Base-by-base conservation (phyloP, 2,329 filamentous ascomycete species). In the Daldinia sp. region DNA sequence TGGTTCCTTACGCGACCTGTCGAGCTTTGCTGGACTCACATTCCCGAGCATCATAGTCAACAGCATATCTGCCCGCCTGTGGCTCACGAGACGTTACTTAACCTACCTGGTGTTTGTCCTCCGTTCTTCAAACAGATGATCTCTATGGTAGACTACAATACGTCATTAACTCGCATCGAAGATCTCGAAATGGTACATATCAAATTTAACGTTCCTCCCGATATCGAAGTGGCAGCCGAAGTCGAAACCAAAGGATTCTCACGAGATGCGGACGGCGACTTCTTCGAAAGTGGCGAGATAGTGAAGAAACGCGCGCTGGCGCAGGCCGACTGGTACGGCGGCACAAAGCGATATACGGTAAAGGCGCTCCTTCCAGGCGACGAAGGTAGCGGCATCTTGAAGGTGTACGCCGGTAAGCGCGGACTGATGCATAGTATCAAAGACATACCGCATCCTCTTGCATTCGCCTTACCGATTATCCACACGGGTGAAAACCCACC, bases 381-480 rank as follows among this genome's bases (percentile, higher is more conserved):
- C 73, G 95, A 98, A 81, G 94, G 94, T 12, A 91, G 93, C 46
- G 96, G 93, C 46, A 88, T 92, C 12, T 83, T 99, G 65, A 98
- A 97, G 79, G 85, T 99, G 39, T 99, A 98, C 79, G 95, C 94
- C 12, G 96, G 97, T 67, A 96, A 94, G 79, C 90, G 94, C 70
- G 97, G 97, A 0, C 85, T 99, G 61, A 98, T 98, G 94, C 96
- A 98, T 81, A 97, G 93, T 71, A 95, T 96, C 83, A 96, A 96
- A 79, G 93, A 98, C 78, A 98, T 98, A 62, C 94, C 96, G 6
- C 95, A 99, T 77, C 91, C 94, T 2, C 83, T 99, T 60, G 94
- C 95, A 0, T 90, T 98, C 72, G 90, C 94, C 3, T 82, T 99
- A n/a, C 95, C 96, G 0, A 90, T 99, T 58, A 88, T 93, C 41